Conservation (phyloP, 345 rosid genomes). For the Eucalyptus curtisii region DNA sequence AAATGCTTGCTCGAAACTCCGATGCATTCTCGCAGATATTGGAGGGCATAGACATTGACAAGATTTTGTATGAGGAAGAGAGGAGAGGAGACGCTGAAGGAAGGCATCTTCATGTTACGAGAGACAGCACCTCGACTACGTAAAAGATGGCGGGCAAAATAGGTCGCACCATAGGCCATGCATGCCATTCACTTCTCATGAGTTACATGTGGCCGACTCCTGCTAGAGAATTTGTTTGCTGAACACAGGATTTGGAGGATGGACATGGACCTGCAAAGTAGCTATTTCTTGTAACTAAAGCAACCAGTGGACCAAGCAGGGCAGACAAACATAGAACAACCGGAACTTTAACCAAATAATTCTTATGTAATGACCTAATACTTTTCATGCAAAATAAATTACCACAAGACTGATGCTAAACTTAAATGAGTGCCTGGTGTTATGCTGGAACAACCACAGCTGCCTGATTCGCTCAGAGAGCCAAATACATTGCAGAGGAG, state of each 20-base stretch:
- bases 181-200: not conserved
- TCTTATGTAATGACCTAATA: not conserved
- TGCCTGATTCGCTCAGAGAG: not conserved
- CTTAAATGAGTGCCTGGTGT: not conserved
- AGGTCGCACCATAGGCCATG: not conserved
- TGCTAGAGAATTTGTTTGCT: not conserved
- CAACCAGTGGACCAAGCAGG: not conserved
- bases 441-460: not conserved
- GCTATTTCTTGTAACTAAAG: not conserved
- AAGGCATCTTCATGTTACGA: not conserved
- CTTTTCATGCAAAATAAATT: not conserved
- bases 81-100: not conserved
- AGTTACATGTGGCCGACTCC: not conserved
- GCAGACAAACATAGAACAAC: not conserved
- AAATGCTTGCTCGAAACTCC: not conserved
- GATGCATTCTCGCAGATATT: not conserved
- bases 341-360: not conserved
- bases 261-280: not conserved
- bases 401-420: not conserved
- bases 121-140: not conserved
- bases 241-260: not conserved
- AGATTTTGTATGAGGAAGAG: not conserved
- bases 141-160: not conserved
- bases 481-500: not conserved
- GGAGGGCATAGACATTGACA: not conserved